These are phyloP conservation scores for Acorus gramineus DNA, from an alignment of 106 monocot species.

Conservation along the genomic window DNA sequence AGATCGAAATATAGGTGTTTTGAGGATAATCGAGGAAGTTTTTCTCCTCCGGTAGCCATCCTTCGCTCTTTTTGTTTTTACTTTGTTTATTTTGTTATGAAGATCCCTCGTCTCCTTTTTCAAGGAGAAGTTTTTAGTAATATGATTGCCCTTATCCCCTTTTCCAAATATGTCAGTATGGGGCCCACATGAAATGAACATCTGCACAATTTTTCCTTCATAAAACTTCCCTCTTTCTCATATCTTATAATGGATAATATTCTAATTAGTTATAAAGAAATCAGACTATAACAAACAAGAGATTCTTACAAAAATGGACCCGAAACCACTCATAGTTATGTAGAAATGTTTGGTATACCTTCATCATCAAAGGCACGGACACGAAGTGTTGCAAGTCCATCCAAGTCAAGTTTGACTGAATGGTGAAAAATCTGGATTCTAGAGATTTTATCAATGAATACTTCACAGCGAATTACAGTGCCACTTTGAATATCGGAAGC, in stretches of 20 bases:
- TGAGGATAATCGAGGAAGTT: too few species aligned
- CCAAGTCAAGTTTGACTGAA: constrained; percentile 83
- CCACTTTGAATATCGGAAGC: constrained; percentile 60
- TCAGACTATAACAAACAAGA: neutral
- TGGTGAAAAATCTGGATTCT: constrained; percentile 93
- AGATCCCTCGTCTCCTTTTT: too few species aligned
- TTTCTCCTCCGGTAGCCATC: too few species aligned
- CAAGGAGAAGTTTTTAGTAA: too few species aligned
- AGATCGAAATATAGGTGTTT: too few species aligned
- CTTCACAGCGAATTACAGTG: constrained; percentile 71
- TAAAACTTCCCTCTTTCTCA: neutral
- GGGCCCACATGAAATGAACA: too few species aligned
- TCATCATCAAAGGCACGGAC: constrained; percentile 85
- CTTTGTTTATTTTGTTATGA: too few species aligned
- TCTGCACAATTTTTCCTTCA: too few species aligned
- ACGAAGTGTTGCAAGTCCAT: constrained; percentile 65
- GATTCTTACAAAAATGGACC: neutral
- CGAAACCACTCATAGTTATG: too few species aligned
- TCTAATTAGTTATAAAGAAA: neutral
- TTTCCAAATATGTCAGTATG: too few species aligned
- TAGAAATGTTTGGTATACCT: constrained; percentile 30
- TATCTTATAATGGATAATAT: neutral
- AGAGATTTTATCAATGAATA: constrained; percentile 71
- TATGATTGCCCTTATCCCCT: too few species aligned
- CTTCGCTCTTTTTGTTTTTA: too few species aligned